Base-by-base conservation (phyloP, 2,329 filamentous ascomycete species). In the Monosporascus sp. region DNA sequence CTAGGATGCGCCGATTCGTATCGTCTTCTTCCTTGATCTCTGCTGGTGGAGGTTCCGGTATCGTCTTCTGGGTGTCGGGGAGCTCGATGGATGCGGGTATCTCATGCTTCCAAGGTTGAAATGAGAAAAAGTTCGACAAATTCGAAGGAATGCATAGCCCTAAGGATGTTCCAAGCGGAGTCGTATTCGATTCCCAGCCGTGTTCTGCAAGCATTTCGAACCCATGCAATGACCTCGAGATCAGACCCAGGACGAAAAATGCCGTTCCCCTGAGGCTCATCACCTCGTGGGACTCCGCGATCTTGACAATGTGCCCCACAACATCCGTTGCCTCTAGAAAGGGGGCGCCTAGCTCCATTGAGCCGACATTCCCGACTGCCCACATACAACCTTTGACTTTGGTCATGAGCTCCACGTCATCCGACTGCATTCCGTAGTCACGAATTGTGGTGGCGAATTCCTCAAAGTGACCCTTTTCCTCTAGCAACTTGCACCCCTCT, bases 371-470 rank as follows among this genome's bases (percentile, higher is more conserved):
- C 24, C 94, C 94, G 1, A 99, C 91, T 0, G 94, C 94, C 94
- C 94, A 99, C 48, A 99, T 78, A 67, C 91, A 97, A 7, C 92
- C 94, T 70, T 99, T 99, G 59, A 97, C 91, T 68, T 97, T 97
- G 54, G 91, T 84, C 45, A 97, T 85, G 24, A 87, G 81, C 70
- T 99, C 94, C 0, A 82, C 69, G 63, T 99, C 94, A 60, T 95
- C 88, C 43, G 86, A 86, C 61, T 94, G 88, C 76, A 92, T 87
- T 37, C 87, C 89, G 62, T 91, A 87, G 58, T 97, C 91, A 48
- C 87, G 86, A 60, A 99, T 96, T 1, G 90, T 97, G 46, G 84
- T 80, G 1, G 86, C 88, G 65, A 99, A 99, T 64, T 97, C 93
- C 58, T 91, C 87, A 72, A 99, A 99, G 66, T 99, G 94, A 0